Base-by-base conservation (phyloP, 805 yeast genomes). In the Citeromyces matritensis region DNA sequence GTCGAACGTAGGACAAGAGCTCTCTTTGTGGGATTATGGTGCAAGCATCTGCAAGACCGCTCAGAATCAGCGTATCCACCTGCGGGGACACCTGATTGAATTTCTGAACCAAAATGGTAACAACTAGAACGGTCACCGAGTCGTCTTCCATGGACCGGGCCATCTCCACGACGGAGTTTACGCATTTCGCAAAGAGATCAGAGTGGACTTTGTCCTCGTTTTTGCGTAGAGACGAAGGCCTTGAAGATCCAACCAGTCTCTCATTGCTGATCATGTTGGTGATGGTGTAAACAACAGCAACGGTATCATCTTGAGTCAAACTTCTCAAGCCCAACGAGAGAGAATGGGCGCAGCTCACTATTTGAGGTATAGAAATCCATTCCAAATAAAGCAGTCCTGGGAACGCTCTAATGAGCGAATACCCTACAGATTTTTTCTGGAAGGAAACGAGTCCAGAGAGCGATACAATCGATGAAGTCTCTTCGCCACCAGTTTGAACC, bases 61-160 rank as follows among this genome's bases (percentile, higher is more conserved):
- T 57, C 17, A 82, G 53, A 26, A 82, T 63, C 21, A 65, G 48
- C 2, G 57, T 53, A 26, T 78, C 80, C 29, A 74, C 55, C 14
- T 67, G 65, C 10, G 68, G 55, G 12, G 74, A 65, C 12, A 53
- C 51, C 27, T 55, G 60, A 27, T 40, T 41, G 4, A 75, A 58
- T 45, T 85, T 86, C 48, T 86, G 96, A 9, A 82, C 71, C 35
- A 91, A 60, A 25, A 91, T 73, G 0, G 95, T 77, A 9, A 82
- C 73, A 0, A 93, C 75, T 39, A 91, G 62, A 3, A 80, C 74
- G 11, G 80, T 70, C 21, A 88, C 78, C 11, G 81, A 67, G 34
- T 71, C 73, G 39, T 80, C 91, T 28, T 69, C 64, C 43, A 81
- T 78, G 23, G 63, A 60, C 17, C 69, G 64, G 1, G 86, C 72